Evolutionary conservation across 176 grass and related monocot species (phyloP).

Genomic region (Alloteropsis semialata): DNA sequence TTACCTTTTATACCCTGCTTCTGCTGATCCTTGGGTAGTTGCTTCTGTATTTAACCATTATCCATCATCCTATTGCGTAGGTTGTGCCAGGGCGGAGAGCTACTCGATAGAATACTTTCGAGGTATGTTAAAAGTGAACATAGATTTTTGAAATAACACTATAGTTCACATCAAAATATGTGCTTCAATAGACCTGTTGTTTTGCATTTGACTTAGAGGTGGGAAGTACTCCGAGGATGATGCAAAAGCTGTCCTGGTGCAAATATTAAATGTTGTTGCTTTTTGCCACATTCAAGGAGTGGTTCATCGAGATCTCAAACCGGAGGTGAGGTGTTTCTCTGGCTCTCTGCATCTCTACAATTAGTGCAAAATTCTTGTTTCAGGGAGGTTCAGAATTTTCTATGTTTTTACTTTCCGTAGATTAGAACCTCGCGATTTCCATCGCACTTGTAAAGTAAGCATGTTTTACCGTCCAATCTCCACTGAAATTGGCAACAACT

Average conservation of each 20-base stretch:
- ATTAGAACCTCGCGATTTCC: not conserved
- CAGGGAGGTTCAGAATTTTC: not conserved
- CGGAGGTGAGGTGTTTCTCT: slow-evolving; percentile 50
- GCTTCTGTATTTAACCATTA: slow-evolving; percentile 8
- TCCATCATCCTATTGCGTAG: slow-evolving; percentile 22
- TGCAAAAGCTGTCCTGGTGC: slow-evolving; percentile 73
- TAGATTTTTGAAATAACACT: not conserved
- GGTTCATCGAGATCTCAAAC: slow-evolving; percentile 86
- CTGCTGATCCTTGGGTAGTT: not conserved
- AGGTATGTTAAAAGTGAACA: slow-evolving; percentile 44
- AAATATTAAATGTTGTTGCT: slow-evolving; percentile 73
- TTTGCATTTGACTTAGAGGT: slow-evolving; percentile 49
- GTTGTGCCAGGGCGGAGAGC: slow-evolving; percentile 75
- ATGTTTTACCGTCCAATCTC: not conserved
- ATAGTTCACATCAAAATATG: slow-evolving; percentile 7
- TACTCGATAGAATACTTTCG: slow-evolving; percentile 83
- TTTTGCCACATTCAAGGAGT: slow-evolving; percentile 92
- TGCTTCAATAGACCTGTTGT: not conserved
- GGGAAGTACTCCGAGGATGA: slow-evolving; percentile 85
- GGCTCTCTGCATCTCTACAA: not conserved
- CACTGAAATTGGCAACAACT: not conserved
- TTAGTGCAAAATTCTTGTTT: not conserved
- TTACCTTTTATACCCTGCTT: not conserved
- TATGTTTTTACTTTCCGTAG: not conserved
- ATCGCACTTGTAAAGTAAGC: not conserved